Conservation (phyloP, 2,329 filamentous ascomycete species). For the Pseudogymnoascus sp. region DNA sequence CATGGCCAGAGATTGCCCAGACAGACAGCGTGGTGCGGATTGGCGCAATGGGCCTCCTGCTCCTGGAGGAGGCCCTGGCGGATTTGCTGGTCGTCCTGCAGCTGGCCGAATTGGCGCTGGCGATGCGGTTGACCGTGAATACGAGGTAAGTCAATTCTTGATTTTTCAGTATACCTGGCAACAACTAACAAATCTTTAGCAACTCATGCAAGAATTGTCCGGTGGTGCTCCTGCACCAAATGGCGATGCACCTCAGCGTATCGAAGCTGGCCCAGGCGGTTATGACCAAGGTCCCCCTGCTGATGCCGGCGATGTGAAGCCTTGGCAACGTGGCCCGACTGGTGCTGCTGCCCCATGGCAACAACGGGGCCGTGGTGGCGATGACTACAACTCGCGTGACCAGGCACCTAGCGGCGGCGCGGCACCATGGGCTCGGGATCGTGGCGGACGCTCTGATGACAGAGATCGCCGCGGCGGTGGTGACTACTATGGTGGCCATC, state of each 20-base stretch:
- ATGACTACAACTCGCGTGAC: conserved; percentile 32
- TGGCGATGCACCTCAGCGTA: conserved; percentile 62
- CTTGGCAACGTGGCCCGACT: conserved; percentile 82
- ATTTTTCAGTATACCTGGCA: background rate
- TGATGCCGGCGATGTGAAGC: conserved; percentile 55
- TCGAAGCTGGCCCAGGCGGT: conserved; percentile 72
- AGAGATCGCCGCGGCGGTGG: conserved; percentile 41
- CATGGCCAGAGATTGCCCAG: conserved; percentile 96
- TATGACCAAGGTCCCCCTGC: conserved; percentile 43
- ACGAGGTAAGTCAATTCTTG: conserved; percentile 60
- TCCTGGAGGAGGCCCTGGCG: conserved; percentile 42
- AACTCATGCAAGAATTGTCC: conserved; percentile 96
- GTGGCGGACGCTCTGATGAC: conserved; percentile 40
- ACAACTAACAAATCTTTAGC: conserved; percentile 44
- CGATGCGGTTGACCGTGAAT: conserved; percentile 86
- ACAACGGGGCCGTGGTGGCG: conserved; percentile 37
- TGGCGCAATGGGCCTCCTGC: conserved; percentile 72
- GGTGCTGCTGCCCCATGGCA: conserved; percentile 77
- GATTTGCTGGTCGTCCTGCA: conserved; percentile 40
- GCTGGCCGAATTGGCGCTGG: conserved; percentile 64
- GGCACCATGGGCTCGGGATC: conserved; percentile 58
- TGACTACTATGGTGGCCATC: conserved; percentile 38
- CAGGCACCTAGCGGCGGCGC: conserved; percentile 34
- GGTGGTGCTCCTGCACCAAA: conserved; percentile 56
- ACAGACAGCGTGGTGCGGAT: conserved; percentile 78